Percentiles rank a stretch among this genome's conserved stretches.
phyloP scores from a whole-genome alignment of 257 asterid species.

The Buddleja alternifolia region DNA sequence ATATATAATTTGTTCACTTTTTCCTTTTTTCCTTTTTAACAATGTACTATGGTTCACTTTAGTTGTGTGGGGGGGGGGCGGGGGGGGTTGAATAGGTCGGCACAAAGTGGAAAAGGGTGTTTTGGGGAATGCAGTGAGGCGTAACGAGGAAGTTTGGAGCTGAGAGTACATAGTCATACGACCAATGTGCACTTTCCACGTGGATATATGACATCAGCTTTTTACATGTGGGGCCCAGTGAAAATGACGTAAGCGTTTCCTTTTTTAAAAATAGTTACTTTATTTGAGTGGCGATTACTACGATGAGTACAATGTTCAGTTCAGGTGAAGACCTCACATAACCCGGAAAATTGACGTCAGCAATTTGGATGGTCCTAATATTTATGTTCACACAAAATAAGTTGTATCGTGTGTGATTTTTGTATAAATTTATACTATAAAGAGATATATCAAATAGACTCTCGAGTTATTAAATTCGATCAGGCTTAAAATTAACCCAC shows the following conservation, averaged over 20 bases:
- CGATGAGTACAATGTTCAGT: too few species aligned
- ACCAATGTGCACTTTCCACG: constrained; percentile 36
- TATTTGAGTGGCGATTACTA: background rate
- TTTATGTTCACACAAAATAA: too few species aligned
- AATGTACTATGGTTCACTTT: too few species aligned
- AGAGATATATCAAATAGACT: too few species aligned
- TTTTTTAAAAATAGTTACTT: background rate
- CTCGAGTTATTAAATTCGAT: too few species aligned
- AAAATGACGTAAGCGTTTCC: background rate
- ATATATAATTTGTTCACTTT: background rate
- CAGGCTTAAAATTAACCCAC: too few species aligned
- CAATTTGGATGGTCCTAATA: too few species aligned
- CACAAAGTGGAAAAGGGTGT: constrained; percentile 23
- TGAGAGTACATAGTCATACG: constrained; percentile 22
- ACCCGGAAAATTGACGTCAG: too few species aligned
- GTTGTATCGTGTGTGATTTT: too few species aligned
- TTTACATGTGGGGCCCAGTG: constrained; percentile 20
- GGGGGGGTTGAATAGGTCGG: background rate
- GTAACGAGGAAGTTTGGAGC: constrained; percentile 47
- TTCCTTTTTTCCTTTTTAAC: background rate
- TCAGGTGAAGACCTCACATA: too few species aligned
- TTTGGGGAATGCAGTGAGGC: constrained; percentile 31
- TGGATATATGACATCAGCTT: background rate
- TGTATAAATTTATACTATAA: too few species aligned
- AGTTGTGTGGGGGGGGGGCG: too few species aligned